Evolutionary conservation across 441 rosid species (phyloP), one percentile per base, ranked within the genome.

Genomic region (Omphalea diandra): DNA sequence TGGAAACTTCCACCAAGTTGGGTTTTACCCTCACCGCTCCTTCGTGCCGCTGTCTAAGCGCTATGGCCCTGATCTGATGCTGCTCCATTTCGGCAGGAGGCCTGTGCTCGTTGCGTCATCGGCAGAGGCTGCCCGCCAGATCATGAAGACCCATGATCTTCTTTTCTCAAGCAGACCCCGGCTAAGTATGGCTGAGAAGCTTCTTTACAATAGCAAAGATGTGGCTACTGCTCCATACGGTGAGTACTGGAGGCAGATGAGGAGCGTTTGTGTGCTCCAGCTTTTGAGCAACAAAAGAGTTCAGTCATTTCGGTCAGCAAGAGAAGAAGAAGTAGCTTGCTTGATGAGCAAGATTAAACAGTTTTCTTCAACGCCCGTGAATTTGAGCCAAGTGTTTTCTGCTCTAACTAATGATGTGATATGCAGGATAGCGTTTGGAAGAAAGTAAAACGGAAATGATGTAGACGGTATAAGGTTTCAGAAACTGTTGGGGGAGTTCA

Each of bases 141-240:
- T 82, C 78, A 60, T 79, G 81, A 82, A 77, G 73, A 77, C 85
- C 29, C 83, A 86, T n/a, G 90, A 84, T 20, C 57, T 81, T n/a
- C n/a, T n/a, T n/a, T n/a, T 86, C 35, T 69, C 82, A 0, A 36
- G 54, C 71, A 72, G 87, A 22, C 85, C 83, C 0, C 47, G 58
- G 7, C 41, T 56, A 1, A 68, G 27, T 1, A 54, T 69, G 0
- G 32, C 20, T 0, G 53, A 73, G 1, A 77, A 49, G 26, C 78
- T 86, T 31, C 27, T 77, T 36, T 84, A 82, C 26, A 68, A 61
- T 6, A 12, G 31, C 57, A 77, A 71, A 46, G 87, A 84, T 55
- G 17, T 83, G 53, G 22, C 82, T 8, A 9, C 35, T 7, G 79
- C 80, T 0, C 82, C 83, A 0, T 82, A 80, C 22, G 83, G 83